A percentile compares a stretch with the other conserved stretches of the same genome.
Conservation (phyloP, 345 rosid genomes). For the Populus ilicifolia region DNA sequence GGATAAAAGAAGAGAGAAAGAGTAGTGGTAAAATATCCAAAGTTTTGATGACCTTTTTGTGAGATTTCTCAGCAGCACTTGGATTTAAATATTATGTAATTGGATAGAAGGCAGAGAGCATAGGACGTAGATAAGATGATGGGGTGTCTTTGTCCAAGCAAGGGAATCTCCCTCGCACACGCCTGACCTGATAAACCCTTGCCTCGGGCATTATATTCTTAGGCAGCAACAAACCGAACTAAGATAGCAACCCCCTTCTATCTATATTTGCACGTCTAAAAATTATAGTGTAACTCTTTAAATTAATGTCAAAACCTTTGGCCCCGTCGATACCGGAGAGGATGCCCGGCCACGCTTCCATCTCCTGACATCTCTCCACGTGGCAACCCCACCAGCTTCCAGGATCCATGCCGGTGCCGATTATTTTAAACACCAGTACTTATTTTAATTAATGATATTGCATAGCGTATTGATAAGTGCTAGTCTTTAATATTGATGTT, state of each 20-base stretch:
- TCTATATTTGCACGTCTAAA: neutral
- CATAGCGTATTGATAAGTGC: neutral
- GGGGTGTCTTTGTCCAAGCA: conserved; percentile 33
- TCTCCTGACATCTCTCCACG: conserved; percentile 40
- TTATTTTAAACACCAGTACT: neutral
- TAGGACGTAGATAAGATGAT: conserved; percentile 27
- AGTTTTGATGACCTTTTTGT: neutral
- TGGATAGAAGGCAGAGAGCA: neutral
- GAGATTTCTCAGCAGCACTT: neutral
- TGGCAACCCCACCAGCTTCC: conserved; percentile 28
- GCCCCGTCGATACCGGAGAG: conserved; percentile 28
- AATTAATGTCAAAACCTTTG: conserved; percentile 10
- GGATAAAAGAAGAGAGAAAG: neutral
- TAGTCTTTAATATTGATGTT: neutral
- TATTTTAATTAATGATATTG: too few relatives aligned
- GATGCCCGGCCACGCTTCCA: conserved; percentile 25
- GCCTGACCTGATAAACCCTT: neutral
- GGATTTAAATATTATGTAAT: neutral
- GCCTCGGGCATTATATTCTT: neutral
- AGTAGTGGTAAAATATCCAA: neutral
- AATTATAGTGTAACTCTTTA: neutral
- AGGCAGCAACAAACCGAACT: neutral
- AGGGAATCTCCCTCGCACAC: conserved; percentile 23
- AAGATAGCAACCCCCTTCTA: neutral
- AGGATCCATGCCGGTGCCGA: conserved; percentile 23